Percentiles rank a stretch among this genome's conserved stretches.
Evolutionary conservation across 768 basidiomycete genomes (phyloP).

Genomic region (Psilocybe cubensis): DNA sequence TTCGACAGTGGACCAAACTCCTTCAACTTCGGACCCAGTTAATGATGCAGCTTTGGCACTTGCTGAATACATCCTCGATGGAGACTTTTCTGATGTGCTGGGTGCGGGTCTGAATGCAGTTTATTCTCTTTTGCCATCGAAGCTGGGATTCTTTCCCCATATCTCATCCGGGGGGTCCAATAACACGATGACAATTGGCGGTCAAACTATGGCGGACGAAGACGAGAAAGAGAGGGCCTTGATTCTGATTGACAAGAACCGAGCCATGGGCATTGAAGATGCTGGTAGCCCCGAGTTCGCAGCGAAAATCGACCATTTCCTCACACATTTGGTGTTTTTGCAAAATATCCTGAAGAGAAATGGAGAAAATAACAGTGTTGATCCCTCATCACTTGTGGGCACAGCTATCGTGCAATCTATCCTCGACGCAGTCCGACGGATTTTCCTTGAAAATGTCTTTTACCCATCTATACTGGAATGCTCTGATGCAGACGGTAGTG

Average conservation of each 20-base stretch:
- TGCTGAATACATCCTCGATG: slow-evolving; percentile 92
- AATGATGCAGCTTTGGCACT: slow-evolving; percentile 86
- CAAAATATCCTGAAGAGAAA: slow-evolving; percentile 87
- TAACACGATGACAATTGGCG: slow-evolving; percentile 76
- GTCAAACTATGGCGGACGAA: slow-evolving; percentile 53
- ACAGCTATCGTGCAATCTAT: slow-evolving; percentile 84
- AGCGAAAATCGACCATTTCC: slow-evolving; percentile 81
- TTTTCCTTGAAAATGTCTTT: slow-evolving; percentile 91
- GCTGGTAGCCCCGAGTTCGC: slow-evolving; percentile 79
- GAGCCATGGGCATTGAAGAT: slow-evolving; percentile 73
- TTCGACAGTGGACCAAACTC: slow-evolving; percentile 36
- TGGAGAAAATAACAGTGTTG: slow-evolving; percentile 47
- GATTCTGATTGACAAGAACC: slow-evolving; percentile 51
- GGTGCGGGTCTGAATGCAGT: slow-evolving; percentile 92
- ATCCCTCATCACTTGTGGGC: slow-evolving; percentile 71
- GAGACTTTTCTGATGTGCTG: slow-evolving; percentile 98
- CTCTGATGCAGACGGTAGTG: slow-evolving; percentile 91
- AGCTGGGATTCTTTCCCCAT: slow-evolving; percentile 70
- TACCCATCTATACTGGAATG: slow-evolving; percentile 94
- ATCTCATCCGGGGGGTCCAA: slow-evolving; percentile 40
- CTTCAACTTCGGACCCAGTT: slow-evolving; percentile 61
- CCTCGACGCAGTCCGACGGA: slow-evolving; percentile 77
- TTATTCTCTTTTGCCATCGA: slow-evolving; percentile 88
- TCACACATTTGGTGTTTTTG: slow-evolving; percentile 89
- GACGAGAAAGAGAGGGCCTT: slow-evolving; percentile 58